phyloP scores from a whole-genome alignment of 768 basidiomycete genomes.

The Lactarius trivialis region DNA sequence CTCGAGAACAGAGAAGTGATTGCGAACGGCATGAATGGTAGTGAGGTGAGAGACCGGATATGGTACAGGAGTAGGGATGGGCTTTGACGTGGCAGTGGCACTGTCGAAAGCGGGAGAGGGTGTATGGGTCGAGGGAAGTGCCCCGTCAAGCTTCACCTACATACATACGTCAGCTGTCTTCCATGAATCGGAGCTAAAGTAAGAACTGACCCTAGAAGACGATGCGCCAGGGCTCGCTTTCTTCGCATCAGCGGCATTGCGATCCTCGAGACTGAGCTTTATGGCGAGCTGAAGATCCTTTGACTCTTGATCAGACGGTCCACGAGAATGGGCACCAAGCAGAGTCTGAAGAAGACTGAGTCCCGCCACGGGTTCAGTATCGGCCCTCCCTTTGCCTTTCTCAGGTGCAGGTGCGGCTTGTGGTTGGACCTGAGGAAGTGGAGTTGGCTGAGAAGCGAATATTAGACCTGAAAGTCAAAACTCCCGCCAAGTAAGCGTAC shows the following conservation, averaged over 20 bases:
- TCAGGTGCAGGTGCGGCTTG: not conserved
- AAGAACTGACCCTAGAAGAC: slow-evolving; percentile 2
- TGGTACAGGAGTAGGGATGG: not conserved
- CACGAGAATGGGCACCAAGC: not conserved
- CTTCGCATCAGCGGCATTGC: slow-evolving; percentile 2
- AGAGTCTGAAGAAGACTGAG: not conserved
- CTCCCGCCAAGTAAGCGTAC: not conserved
- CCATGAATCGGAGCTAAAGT: not conserved
- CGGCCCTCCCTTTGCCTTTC: slow-evolving; percentile 6
- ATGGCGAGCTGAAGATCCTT: slow-evolving; percentile 6
- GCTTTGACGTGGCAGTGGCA: not conserved
- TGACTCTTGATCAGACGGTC: slow-evolving; percentile 4
- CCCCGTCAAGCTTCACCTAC: not conserved
- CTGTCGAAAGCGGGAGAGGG: not conserved
- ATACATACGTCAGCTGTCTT: not conserved
- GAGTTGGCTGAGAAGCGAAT: not conserved
- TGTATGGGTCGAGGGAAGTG: not conserved
- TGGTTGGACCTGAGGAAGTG: not conserved
- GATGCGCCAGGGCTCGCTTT: slow-evolving; percentile 1
- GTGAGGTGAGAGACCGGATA: slow-evolving; percentile 9
- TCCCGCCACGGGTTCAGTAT: not conserved
- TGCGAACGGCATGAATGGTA: slow-evolving; percentile 7
- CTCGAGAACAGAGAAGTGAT: slow-evolving; percentile 5
- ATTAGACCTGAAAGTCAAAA: not conserved
- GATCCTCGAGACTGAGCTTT: slow-evolving; percentile 16